Evolutionary conservation across 2,329 filamentous ascomycete genomes (phyloP), one percentile per base, ranked within the genome.

Genomic region (Scedosporium boydii): DNA sequence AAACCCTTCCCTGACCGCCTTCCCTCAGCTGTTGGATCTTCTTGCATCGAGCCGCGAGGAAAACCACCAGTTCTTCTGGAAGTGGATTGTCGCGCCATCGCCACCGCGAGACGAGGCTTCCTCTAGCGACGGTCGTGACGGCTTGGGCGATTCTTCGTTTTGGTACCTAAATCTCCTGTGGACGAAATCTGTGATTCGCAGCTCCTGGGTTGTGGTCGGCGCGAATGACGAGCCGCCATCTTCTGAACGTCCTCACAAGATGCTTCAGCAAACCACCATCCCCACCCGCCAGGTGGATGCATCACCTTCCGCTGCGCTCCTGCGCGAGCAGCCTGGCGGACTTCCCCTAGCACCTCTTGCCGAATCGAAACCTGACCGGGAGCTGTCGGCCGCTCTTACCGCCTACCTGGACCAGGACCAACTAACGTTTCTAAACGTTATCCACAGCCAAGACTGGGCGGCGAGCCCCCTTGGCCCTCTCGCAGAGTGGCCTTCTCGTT

Each of bases 401-500:
- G 29, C 57, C 56, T 34, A 63, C 62, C 38, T 63, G 44, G 27
- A 65, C 62, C 18, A 63, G 56, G 38, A 65, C 53, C 62, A 60
- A 60, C 51, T 61, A 61, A 12, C 60, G 46, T 77, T 77, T 59
- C 70, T 76, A 48, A 69, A 76, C 61, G 69, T 74, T 29, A 65
- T 80, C 58, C 74, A 78, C 27, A 74, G 68, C 23, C 68, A 80
- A 16, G 74, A 82, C 66, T 83, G 81, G 81, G 70, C 71, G 3
- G 68, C 68, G 12, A 82, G 79, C 1, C 73, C 77, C 2, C 69
- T 83, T 1, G 81, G 81, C 0, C 75, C 76, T 1, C 76, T 82
- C 69, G 65, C 72, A 2, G 68, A 68, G 60, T 84, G 81, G 81
- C 73, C 77, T n/a, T 59, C 71, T 4, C 72, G 77, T 23, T 74